Conservation (phyloP, 2,329 filamentous ascomycete genomes). For the Paraphaeosphaeria minitans region DNA sequence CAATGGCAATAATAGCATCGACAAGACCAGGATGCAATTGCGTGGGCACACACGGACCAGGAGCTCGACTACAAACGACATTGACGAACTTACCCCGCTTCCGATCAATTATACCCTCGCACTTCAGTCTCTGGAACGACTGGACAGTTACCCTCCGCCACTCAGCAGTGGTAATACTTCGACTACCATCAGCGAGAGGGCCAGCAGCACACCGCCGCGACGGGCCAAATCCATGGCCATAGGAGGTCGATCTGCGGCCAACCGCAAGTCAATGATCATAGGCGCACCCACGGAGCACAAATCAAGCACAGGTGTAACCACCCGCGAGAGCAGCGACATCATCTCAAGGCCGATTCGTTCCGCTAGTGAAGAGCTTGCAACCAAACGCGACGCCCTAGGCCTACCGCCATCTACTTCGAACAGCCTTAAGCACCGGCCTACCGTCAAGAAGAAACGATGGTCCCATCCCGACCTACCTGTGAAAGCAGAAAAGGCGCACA, state of each 20-base stretch:
- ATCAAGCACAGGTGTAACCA: constrained; percentile 34
- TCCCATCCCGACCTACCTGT: constrained; percentile 49
- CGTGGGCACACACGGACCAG: constrained; percentile 33
- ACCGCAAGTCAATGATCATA: constrained; percentile 30
- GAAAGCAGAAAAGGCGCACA: constrained; percentile 45
- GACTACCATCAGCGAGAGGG: constrained; percentile 18
- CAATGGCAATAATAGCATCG: constrained; percentile 22
- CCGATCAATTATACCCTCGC: constrained; percentile 49
- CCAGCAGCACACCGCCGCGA: constrained; percentile 25
- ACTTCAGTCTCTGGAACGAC: constrained; percentile 37
- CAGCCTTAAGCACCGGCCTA: constrained; percentile 37
- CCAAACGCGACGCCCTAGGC: constrained; percentile 37
- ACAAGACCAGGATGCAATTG: constrained; percentile 14
- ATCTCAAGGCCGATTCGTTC: constrained; percentile 26
- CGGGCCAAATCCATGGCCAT: constrained; percentile 38
- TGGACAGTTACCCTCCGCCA: constrained; percentile 20
- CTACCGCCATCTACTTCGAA: constrained; percentile 29
- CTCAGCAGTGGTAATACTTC: constrained; percentile 30
- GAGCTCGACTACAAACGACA: constrained; percentile 42
- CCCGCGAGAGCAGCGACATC: constrained; percentile 22
- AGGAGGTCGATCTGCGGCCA: constrained; percentile 38
- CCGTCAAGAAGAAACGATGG: constrained; percentile 46
- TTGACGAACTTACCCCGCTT: constrained; percentile 41
- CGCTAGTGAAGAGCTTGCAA: constrained; percentile 36
- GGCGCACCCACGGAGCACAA: constrained; percentile 29